Percentiles rank a stretch among this genome's conserved stretches.
These are phyloP conservation scores for Coniophora puteana DNA, from an alignment of 1,284 basidiomycete species.

Conservation along the genomic window DNA sequence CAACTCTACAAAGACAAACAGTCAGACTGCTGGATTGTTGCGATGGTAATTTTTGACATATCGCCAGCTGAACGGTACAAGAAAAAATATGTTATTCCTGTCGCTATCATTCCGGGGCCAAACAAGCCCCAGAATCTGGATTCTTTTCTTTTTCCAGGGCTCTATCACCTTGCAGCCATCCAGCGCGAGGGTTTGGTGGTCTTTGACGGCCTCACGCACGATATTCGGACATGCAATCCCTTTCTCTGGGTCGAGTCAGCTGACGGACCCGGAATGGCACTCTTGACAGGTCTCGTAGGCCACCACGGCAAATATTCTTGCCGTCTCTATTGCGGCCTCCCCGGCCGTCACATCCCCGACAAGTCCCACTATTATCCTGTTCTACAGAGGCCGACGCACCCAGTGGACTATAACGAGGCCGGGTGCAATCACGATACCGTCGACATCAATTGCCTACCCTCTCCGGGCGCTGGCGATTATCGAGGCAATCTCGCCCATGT, in stretches of 20 bases:
- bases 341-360: too few relatives aligned
- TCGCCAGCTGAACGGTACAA: not conserved
- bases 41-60: not conserved
- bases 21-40: not conserved
- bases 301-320: not conserved
- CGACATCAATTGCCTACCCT: too few relatives aligned
- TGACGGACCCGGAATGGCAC: not conserved
- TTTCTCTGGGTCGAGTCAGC: not conserved
- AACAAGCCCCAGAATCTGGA: not conserved
- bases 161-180: not conserved
- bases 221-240: not conserved
- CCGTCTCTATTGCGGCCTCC: too few relatives aligned
- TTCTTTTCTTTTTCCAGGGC: not conserved
- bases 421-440: too few relatives aligned
- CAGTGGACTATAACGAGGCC: too few relatives aligned
- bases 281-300: not conserved
- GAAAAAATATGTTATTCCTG: not conserved
- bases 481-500: constrained; percentile 1
- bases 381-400: too few relatives aligned
- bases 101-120: not conserved
- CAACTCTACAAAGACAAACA: not conserved
- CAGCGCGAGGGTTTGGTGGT: not conserved
- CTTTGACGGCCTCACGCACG: not conserved
- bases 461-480: too few relatives aligned
- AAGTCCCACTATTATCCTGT: too few relatives aligned